These are phyloP conservation scores for Castanea crenata DNA, from an alignment of 306 rosid species.

Conservation along the genomic window DNA sequence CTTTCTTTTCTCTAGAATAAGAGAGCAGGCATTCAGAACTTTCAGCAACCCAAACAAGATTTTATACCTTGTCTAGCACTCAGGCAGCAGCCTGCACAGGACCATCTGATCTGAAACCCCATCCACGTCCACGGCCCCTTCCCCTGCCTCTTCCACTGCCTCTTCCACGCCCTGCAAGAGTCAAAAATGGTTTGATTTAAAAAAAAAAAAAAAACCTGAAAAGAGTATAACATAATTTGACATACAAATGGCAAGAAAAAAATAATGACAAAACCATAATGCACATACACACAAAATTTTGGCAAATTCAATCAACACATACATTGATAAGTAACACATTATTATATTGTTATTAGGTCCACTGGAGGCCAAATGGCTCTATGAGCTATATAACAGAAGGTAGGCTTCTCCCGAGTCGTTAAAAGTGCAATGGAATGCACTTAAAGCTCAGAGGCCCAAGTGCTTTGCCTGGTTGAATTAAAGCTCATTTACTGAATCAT, in stretches of 20 bases:
- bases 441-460: too few relatives aligned
- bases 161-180: slow-evolving; percentile 11
- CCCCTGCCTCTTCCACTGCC: slow-evolving; percentile 19
- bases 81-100: slow-evolving; percentile 1
- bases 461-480: too few relatives aligned
- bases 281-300: not conserved
- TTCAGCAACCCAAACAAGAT: not conserved
- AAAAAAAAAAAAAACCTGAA: not conserved
- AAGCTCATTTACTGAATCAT: too few relatives aligned
- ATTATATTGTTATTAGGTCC: too few relatives aligned
- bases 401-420: too few relatives aligned
- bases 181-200: not conserved
- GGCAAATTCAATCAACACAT: not conserved
- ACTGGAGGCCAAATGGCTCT: too few relatives aligned
- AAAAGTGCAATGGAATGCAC: too few relatives aligned
- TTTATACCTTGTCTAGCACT: slow-evolving; percentile 6
- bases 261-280: not conserved
- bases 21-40: slow-evolving; percentile 14
- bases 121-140: slow-evolving; percentile 12
- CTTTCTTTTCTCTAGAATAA: not conserved
- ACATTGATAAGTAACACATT: too few relatives aligned
- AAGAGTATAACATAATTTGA: not conserved
- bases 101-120: slow-evolving; percentile 12
- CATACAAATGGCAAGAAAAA: not conserved
- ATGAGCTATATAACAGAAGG: too few relatives aligned